Evolutionary conservation across 2,329 filamentous ascomycete genomes (phyloP).

Genomic region (Trichoderma guizhouense): DNA sequence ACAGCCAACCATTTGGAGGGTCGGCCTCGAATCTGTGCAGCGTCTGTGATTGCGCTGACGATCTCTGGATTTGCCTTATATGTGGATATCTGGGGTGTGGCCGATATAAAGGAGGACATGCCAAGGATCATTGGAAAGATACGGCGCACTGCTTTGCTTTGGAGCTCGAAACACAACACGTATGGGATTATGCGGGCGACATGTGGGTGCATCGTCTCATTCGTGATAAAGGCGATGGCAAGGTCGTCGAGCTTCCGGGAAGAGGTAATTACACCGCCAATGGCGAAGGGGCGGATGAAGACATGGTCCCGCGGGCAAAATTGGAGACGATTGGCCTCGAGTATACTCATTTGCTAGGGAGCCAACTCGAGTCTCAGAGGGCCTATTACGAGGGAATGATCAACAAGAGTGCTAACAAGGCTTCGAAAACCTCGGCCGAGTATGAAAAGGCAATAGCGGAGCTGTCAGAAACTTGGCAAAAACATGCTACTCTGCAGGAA

Average conservation of each 20-base stretch:
- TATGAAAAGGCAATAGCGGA: slow-evolving; percentile 60
- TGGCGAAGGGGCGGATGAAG: slow-evolving; percentile 43
- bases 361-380: slow-evolving; percentile 87
- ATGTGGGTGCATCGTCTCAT: slow-evolving; percentile 95
- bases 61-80: slow-evolving; percentile 93
- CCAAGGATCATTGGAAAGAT: slow-evolving; percentile 88
- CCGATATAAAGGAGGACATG: slow-evolving; percentile 88
- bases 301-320: slow-evolving; percentile 68
- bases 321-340: slow-evolving; percentile 80
- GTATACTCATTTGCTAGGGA: slow-evolving; percentile 90
- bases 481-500: slow-evolving; percentile 50
- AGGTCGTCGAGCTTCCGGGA: slow-evolving; percentile 83
- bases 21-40: slow-evolving; percentile 69
- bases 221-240: slow-evolving; percentile 87
- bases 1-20: slow-evolving; percentile 55
- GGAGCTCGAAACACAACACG: slow-evolving; percentile 87
- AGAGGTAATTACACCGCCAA: slow-evolving; percentile 35
- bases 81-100: slow-evolving; percentile 92
- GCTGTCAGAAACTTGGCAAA: slow-evolving; percentile 47
- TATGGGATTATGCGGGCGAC: slow-evolving; percentile 97
- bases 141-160: slow-evolving; percentile 89
- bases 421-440: slow-evolving; percentile 64
- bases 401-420: slow-evolving; percentile 85
- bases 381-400: slow-evolving; percentile 93
- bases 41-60: slow-evolving; percentile 73